Evolutionary conservation across 129 eudicot species (phyloP), one percentile per base, ranked within the genome.

Genomic region (Scalesia atractyloides): DNA sequence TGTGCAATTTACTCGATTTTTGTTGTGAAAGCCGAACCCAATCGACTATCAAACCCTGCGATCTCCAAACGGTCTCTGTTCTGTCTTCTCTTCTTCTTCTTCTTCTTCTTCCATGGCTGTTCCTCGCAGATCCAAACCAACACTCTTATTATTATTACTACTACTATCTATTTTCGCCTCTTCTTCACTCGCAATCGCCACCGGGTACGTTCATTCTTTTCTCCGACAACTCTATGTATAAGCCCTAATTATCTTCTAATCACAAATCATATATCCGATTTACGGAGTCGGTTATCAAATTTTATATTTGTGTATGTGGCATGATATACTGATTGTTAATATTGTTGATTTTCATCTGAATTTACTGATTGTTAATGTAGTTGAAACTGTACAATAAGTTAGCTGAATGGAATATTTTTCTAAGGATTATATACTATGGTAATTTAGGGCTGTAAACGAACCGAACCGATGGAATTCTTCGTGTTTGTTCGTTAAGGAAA

Each of bases 101-200:
- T 24, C 30, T 24, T 24, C 30, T 53, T 60, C 81, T 52, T 77
- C 79, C 17, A 79, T 66, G 83, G 83, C 76, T 67, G 80, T 61
- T 68, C 53, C 46, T 59, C 83, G 64, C 51, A 73, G 80, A 73
- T 74, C 76, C 75, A n/a, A 33, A 56, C 33, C 41, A 9, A 43
- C 82, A 30, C 72, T 69, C 36, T 66, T 41, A n/a, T 72, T 58
- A 46, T 72, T 72, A 16, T 50, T 56, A 57, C 20, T 66, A 14
- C 20, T 72, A 14, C 39, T 67, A 67, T 76, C 52, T 56, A 30
- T 76, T 33, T 36, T 73, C 70, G 63, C 22, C 11, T 67, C 5
- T 66, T 74, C 83, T 36, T 60, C 77, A 26, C 9, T 62, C 69
- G 81, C 73, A 15, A 47, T 36, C 49, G 68, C 84, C 54, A 9